Base-by-base conservation (phyloP, 2,329 filamentous ascomycete genomes). In the Fonsecaea nubica region DNA sequence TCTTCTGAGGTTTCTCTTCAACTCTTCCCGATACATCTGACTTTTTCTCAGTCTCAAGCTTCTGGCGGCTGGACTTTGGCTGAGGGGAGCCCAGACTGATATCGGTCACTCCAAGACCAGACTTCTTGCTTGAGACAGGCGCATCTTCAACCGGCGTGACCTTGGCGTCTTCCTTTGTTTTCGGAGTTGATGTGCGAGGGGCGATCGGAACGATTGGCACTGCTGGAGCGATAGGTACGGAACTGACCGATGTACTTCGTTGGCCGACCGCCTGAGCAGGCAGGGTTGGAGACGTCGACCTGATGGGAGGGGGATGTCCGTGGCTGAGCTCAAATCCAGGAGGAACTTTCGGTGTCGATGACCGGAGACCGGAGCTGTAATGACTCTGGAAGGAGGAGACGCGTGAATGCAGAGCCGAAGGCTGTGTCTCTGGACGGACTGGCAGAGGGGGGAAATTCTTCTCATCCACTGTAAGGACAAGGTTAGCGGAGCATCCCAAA, bases 381-480 rank as follows among this genome's bases (percentile, higher is more conserved):
- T 66, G 25, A 73, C 71, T 72, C 53, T 74, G 52, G 74, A 74
- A 50, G 77, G 72, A 71, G 76, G 77, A 62, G 73, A 78, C 64
- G 75, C 74, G 48, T 72, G 66, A 79, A 76, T 61, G 79, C 75
- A 71, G 78, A 75, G 57, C 72, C 74, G 68, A 78, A 38, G 42
- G 76, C 25, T 77, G 71, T 2, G 77, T 60, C 12, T 76, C 73
- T 8, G 73, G 71, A n/a, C 72, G 74, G 25, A 72, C 65, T 38
- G 76, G 80, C 25, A 83, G 74, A 56, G 81, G 81, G 33, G 81
- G 80, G 55, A 83, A 83, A 15, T 83, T 80, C 71, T 81, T 78
- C 57, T 81, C 77, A 68, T 81, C 80, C 78, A 76, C 73, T 73
- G 67, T 66, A 65, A 66, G 73, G 79, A 50, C 45, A 71, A 80